phyloP scores from a whole-genome alignment of 1,139 yeast genomes.

The Candida gigantensis region DNA sequence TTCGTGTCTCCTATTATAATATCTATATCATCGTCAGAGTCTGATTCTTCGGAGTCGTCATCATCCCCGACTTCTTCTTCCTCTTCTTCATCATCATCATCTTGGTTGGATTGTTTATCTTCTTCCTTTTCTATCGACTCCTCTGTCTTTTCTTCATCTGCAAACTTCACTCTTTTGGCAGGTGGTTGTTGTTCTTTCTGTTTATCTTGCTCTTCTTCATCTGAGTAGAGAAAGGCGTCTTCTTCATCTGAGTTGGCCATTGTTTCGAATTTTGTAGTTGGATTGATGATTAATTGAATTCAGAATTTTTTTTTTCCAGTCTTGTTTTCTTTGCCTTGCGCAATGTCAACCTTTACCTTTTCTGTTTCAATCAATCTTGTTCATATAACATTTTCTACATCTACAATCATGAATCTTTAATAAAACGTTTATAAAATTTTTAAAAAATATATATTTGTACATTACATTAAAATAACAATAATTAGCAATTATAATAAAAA shows the following conservation, averaged over 20 bases:
- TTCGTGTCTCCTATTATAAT: constrained; percentile 32
- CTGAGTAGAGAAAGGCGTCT: constrained; percentile 80
- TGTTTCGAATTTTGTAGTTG: no score
- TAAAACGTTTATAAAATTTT: not conserved
- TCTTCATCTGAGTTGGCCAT: constrained; percentile 60
- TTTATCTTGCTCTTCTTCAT: constrained; percentile 41
- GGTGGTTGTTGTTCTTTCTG: constrained; percentile 13
- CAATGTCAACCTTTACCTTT: no score
- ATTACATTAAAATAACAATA: not conserved
- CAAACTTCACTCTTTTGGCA: constrained; percentile 17
- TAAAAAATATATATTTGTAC: no score
- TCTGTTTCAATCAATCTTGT: no score
- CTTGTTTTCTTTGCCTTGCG: not conserved
- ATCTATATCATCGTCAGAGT: constrained; percentile 48
- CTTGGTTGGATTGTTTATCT: constrained; percentile 1
- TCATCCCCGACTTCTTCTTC: constrained; percentile 3
- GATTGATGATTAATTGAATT: no score
- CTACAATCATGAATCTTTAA: no score
- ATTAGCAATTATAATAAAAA: no score
- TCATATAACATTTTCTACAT: no score
- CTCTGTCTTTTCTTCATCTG: constrained; percentile 2
- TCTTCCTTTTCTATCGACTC: constrained; percentile 7
- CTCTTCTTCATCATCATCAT: not conserved
- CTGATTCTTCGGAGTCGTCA: constrained; percentile 27
- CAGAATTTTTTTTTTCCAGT: not conserved